A percentile compares a stretch with the other conserved stretches of the same genome.
Evolutionary conservation across 352 stramenopile genomes (phyloP).

Genomic region (Aphanomyces cochlioides): DNA sequence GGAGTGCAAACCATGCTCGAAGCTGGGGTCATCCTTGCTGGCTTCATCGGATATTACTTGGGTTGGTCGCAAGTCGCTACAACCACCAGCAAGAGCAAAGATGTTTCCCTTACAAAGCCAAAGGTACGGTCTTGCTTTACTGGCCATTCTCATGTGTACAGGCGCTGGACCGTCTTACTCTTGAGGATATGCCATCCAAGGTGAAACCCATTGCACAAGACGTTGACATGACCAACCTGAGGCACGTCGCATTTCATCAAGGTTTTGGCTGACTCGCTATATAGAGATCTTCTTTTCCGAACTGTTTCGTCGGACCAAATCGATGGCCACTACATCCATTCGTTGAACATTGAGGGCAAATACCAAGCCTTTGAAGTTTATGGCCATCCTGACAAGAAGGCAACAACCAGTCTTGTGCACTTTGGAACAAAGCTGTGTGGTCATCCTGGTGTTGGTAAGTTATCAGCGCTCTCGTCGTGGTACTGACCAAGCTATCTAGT

Average conservation of each 20-base stretch:
- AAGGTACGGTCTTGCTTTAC: conserved; percentile 1
- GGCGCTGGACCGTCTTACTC: background rate
- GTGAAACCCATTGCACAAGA: background rate
- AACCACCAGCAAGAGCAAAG: background rate
- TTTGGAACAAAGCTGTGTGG: conserved; percentile 28
- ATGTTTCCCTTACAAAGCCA: background rate
- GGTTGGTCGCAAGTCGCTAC: background rate
- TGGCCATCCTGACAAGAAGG: conserved; percentile 17
- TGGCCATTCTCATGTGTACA: background rate
- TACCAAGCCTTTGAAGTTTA: conserved; percentile 27
- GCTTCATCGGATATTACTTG: background rate
- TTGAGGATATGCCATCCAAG: conserved; percentile 11
- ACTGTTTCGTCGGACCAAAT: background rate
- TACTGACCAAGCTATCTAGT: conserved; percentile 1
- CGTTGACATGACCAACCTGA: conserved; percentile 5
- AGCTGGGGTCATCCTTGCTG: conserved; percentile 17
- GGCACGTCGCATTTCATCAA: conserved; percentile 1
- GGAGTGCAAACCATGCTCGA: background rate
- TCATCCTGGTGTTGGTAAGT: conserved; percentile 23
- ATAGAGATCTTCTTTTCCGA: conserved; percentile 7
- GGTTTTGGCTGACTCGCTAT: background rate
- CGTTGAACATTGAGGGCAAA: conserved; percentile 26
- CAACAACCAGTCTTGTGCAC: conserved; percentile 26
- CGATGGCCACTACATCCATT: conserved; percentile 29
- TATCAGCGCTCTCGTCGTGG: background rate